Conservation (phyloP, 495 filamentous ascomycete genomes). For the Talaromyces proteolyticus region DNA sequence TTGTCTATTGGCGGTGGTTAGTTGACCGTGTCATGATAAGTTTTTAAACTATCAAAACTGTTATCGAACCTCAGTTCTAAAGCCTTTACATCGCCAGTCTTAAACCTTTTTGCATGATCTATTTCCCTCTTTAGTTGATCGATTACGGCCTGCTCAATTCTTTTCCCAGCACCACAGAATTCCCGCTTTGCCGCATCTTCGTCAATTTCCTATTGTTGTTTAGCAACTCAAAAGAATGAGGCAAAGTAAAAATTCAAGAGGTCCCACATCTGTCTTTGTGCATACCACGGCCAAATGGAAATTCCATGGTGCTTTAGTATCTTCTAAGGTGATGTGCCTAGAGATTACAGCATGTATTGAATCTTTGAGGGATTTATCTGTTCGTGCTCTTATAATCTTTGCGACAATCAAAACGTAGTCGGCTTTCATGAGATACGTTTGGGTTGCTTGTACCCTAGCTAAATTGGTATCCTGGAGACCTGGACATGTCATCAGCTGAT, state of each 20-base stretch:
- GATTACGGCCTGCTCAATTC: neutral
- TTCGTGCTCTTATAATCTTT: constrained; percentile 18
- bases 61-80: neutral
- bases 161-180: constrained; percentile 10
- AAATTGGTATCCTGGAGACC: constrained; percentile 20
- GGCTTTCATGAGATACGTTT: constrained; percentile 20
- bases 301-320: constrained; percentile 9
- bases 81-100: neutral
- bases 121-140: neutral
- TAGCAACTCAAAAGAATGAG: neutral
- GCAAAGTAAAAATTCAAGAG: neutral
- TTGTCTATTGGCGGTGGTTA: constrained; percentile 10
- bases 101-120: neutral
- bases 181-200: constrained; percentile 12
- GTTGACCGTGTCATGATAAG: neutral
- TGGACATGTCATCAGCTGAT: neutral
- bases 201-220: constrained; percentile 15
- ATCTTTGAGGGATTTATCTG: constrained; percentile 15
- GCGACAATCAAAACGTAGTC: constrained; percentile 21
- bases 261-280: constrained; percentile 16
- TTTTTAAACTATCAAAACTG: neutral
- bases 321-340: constrained; percentile 6
- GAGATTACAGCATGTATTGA: constrained; percentile 12
- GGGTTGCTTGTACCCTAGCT: constrained; percentile 19
- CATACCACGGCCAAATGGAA: constrained; percentile 17